These are phyloP conservation scores for Sanguinoderma infundibulare DNA, from an alignment of 1,284 basidiomycete genomes.

Conservation along the genomic window DNA sequence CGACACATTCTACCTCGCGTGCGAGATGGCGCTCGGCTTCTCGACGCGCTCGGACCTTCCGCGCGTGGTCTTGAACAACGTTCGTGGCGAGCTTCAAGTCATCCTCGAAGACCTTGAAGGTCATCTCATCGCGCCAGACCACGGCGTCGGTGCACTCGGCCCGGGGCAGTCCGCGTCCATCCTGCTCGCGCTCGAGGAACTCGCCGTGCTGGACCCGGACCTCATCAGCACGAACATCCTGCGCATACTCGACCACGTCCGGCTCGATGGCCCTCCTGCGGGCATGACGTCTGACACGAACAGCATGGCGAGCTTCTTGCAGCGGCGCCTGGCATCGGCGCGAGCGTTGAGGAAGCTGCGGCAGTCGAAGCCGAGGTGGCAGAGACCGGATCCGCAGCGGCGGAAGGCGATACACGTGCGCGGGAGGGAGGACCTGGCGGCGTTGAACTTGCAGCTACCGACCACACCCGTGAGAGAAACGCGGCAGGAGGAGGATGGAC, in stretches of 20 bases:
- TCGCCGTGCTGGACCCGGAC: constrained; percentile 10
- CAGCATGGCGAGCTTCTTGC: constrained; percentile 7
- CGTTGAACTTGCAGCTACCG: constrained; percentile 8
- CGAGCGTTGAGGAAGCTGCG: constrained; percentile 12
- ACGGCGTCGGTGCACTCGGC: background rate
- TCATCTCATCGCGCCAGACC: constrained; percentile 4
- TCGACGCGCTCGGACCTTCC: constrained; percentile 9
- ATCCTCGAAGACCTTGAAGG: constrained; percentile 19
- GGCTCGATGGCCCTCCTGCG: background rate
- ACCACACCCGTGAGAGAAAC: background rate
- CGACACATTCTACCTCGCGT: constrained; percentile 13
- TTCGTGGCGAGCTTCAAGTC: constrained; percentile 9
- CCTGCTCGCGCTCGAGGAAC: constrained; percentile 20
- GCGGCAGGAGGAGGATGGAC: background rate
- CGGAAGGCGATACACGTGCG: constrained; percentile 8
- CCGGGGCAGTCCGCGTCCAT: constrained; percentile 15
- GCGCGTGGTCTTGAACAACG: constrained; percentile 9
- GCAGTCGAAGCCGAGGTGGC: background rate
- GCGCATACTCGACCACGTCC: constrained; percentile 12
- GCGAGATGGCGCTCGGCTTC: constrained; percentile 22
- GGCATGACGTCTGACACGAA: background rate
- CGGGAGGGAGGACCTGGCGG: background rate
- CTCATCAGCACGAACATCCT: constrained; percentile 11
- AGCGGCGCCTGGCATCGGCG: constrained; percentile 12
- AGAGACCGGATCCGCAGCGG: constrained; percentile 1